Conservation (phyloP, 768 basidiomycete genomes). For the Chalciporus sphaerocephalus region DNA sequence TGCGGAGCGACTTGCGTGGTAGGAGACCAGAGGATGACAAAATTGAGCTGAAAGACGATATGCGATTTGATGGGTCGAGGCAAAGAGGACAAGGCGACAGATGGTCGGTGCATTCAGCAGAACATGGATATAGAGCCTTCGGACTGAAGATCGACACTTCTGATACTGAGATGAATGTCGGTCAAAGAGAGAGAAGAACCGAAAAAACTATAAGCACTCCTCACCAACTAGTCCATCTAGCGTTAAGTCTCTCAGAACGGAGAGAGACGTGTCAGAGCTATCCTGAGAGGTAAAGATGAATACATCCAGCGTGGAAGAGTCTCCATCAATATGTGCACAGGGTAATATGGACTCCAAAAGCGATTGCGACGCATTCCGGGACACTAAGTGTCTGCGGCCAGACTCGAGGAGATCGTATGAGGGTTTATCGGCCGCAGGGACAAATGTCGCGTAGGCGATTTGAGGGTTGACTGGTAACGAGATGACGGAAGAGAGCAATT, state of each 20-base stretch:
- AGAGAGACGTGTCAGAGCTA: slow-evolving; percentile 27
- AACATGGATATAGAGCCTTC: slow-evolving; percentile 51
- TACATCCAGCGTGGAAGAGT: slow-evolving; percentile 49
- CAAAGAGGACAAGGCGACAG: slow-evolving; percentile 39
- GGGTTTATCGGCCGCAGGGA: slow-evolving; percentile 25
- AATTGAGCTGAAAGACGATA: slow-evolving; percentile 15
- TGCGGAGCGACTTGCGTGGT: slow-evolving; percentile 44
- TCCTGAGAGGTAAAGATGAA: slow-evolving; percentile 47
- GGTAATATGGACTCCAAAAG: slow-evolving; percentile 51
- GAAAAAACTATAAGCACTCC: slow-evolving; percentile 22
- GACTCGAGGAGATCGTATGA: slow-evolving; percentile 47
- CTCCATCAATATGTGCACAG: slow-evolving; percentile 44
- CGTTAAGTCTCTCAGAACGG: slow-evolving; percentile 35
- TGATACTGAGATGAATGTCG: slow-evolving; percentile 33
- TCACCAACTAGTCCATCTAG: slow-evolving; percentile 52
- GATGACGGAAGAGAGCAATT: slow-evolving; percentile 45
- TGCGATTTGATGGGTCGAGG: slow-evolving; percentile 17
- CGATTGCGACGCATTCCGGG: slow-evolving; percentile 33
- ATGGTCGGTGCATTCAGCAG: slow-evolving; percentile 40
- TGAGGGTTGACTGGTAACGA: slow-evolving; percentile 39
- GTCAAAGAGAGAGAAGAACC: slow-evolving; percentile 1
- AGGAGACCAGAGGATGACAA: slow-evolving; percentile 37
- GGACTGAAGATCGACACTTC: slow-evolving; percentile 45
- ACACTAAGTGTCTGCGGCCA: slow-evolving; percentile 48
- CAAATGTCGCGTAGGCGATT: slow-evolving; percentile 46